These are phyloP conservation scores for Pezicula carpinea DNA, from an alignment of 2,329 filamentous ascomycete species.

Conservation along the genomic window DNA sequence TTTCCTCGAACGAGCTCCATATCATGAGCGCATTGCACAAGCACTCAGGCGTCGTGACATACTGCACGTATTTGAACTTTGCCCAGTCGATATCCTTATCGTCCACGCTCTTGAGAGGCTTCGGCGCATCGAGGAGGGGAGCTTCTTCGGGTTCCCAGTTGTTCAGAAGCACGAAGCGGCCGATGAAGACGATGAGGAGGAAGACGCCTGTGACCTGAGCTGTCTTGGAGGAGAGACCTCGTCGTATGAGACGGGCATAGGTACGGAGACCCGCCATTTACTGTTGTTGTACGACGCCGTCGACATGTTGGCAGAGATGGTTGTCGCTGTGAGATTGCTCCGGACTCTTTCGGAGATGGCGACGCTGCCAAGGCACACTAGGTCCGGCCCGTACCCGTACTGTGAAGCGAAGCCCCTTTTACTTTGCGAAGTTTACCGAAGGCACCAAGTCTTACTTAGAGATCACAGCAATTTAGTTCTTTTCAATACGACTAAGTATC, in stretches of 20 bases:
- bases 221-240: conserved; percentile 5
- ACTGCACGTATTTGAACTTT: conserved; percentile 23
- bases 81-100: conserved; percentile 19
- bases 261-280: conserved; percentile 16
- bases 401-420: too few relatives aligned
- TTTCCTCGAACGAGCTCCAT: conserved; percentile 24
- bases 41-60: conserved; percentile 22
- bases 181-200: conserved; percentile 12
- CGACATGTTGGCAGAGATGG: too few relatives aligned
- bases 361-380: too few relatives aligned
- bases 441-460: too few relatives aligned
- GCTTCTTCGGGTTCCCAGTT: conserved; percentile 16
- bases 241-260: conserved; percentile 17
- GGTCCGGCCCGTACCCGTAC: too few relatives aligned
- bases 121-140: conserved; percentile 3
- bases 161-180: conserved; percentile 18
- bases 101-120: conserved; percentile 15
- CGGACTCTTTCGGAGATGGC: too few relatives aligned
- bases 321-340: too few relatives aligned
- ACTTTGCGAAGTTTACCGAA: too few relatives aligned
- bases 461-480: too few relatives aligned
- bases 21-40: conserved; percentile 25
- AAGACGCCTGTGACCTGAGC: conserved; percentile 5
- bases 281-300: too few relatives aligned
- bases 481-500: too few relatives aligned